phyloP scores from a whole-genome alignment of 1,284 basidiomycete genomes.

The Malassezia arunalokei region DNA sequence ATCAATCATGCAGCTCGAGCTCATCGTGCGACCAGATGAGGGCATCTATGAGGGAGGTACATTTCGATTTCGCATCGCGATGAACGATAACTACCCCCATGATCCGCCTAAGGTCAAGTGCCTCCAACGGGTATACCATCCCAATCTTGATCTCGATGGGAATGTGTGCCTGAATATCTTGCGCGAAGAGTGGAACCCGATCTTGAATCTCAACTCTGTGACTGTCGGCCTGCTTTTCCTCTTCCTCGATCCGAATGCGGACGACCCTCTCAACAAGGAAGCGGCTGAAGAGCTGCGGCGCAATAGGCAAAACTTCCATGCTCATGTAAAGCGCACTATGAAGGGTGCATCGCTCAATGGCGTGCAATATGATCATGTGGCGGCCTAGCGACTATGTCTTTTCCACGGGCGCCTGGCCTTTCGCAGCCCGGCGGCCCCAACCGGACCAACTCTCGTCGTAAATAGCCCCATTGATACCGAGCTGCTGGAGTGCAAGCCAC shows the following conservation, averaged over 20 bases:
- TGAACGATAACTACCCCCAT: slow-evolving; percentile 97
- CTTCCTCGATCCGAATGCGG: slow-evolving; percentile 95
- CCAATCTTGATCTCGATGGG: slow-evolving; percentile 91
- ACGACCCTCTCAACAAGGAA: slow-evolving; percentile 89
- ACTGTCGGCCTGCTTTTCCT: slow-evolving; percentile 97
- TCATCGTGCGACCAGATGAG: slow-evolving; percentile 92
- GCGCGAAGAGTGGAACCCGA: slow-evolving; percentile 99
- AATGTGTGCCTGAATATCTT: slow-evolving; percentile 82
- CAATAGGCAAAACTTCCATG: slow-evolving; percentile 31
- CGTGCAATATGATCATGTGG: slow-evolving; percentile 32
- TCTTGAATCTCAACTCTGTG: slow-evolving; percentile 87
- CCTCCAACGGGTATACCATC: slow-evolving; percentile 71
- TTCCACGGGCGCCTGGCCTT: slow-evolving; percentile 14
- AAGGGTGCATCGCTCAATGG: slow-evolving; percentile 32
- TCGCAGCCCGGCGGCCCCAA: slow-evolving; percentile 19
- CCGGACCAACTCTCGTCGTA: slow-evolving; percentile 59
- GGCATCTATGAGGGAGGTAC: slow-evolving; percentile 95
- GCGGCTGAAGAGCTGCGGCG: slow-evolving; percentile 44
- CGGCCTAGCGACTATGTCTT: neutral
- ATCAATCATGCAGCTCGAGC: slow-evolving; percentile 87
- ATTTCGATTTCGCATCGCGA: slow-evolving; percentile 84
- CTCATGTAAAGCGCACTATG: slow-evolving; percentile 32
- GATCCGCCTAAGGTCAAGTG: slow-evolving; percentile 99
- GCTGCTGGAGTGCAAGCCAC: slow-evolving; percentile 68
- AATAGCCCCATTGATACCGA: slow-evolving; percentile 56